Evolutionary conservation across 2,329 filamentous ascomycete genomes (phyloP).

Genomic region (Shiraia sp.): DNA sequence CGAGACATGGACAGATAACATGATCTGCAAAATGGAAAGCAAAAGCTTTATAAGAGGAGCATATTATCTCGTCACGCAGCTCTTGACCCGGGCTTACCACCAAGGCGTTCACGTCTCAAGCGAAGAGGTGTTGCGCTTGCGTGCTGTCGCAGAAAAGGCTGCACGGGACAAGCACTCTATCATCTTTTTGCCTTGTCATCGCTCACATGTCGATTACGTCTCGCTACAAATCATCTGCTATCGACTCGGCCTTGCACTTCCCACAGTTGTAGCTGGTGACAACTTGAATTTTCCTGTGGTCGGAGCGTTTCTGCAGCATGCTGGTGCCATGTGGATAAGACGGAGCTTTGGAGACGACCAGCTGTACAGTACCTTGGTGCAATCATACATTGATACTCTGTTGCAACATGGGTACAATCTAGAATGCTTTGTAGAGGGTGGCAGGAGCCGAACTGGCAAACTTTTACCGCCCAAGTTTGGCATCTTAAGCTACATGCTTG

Average conservation of each 20-base stretch:
- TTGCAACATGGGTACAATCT: constrained; percentile 91
- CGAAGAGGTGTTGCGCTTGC: constrained; percentile 83
- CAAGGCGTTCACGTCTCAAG: constrained; percentile 97
- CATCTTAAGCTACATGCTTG: constrained; percentile 87
- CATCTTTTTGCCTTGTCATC: constrained; percentile 91
- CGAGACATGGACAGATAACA: constrained; percentile 84
- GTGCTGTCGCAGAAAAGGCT: constrained; percentile 80
- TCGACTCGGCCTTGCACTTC: constrained; percentile 82
- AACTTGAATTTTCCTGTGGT: constrained; percentile 94
- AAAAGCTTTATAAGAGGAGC: constrained; percentile 88
- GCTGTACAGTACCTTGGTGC: constrained; percentile 89
- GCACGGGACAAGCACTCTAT: constrained; percentile 90
- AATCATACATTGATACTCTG: constrained; percentile 92
- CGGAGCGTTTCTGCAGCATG: constrained; percentile 88
- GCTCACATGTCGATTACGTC: constrained; percentile 95
- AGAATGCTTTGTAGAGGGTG: constrained; percentile 98
- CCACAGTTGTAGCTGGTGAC: constrained; percentile 91
- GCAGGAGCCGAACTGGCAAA: constrained; percentile 90
- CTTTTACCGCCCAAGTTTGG: constrained; percentile 93
- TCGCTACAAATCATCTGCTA: constrained; percentile 95
- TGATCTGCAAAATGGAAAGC: constrained; percentile 99
- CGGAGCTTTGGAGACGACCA: constrained; percentile 90
- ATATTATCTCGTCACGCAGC: constrained; percentile 86
- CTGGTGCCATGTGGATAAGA: constrained; percentile 91
- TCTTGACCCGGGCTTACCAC: constrained; percentile 90